Base-by-base conservation (phyloP, 805 yeast genomes). In the Vanderwaltozyma polyspora region DNA sequence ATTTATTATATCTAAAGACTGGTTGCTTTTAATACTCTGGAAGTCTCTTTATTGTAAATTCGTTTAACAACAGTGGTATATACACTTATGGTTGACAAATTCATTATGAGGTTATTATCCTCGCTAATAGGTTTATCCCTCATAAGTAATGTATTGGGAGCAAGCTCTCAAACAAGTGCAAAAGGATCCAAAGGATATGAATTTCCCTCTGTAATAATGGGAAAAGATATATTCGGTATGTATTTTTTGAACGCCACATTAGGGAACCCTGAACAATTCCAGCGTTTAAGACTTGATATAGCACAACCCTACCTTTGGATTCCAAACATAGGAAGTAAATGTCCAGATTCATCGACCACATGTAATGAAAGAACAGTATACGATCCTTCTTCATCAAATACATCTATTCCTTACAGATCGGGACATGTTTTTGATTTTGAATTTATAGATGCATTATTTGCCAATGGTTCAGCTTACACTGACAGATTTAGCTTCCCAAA, bases 261-360 rank as follows among this genome's bases (percentile, higher is more conserved):
- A 19, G 68, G 67, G 3, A 39, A 43, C 0, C 59, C 63, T 1
- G 34, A 36, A 0, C 66, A 62, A 38, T 9, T 17, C 1, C 57
- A 51, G 14, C 30, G 28, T 9, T 39, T 65, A 4, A 45, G 60
- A 22, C 41, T 65, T 3, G 69, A 64, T 40, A 52, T 58, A 7
- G 51, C 60, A 5, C 63, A 62, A 33, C 67, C 68, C 1, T 61
- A 56, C 32, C 32, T 54, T 2, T 64, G 67, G 67, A 47, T 59
- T 1, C 26, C 57, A 2, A 44, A 57, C 19, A 42, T 40, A 5
- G 33, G 31, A 1, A 35, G 33, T 3, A 41, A 34, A 11, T 42
- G 48, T 21, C 27, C 32, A 11, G 19, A 25, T n/a, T 6, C 25
- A 11, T 28, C 16, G 8, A 34, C 43, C 24, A 41, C 24, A 7